Percentiles rank a stretch among this genome's conserved stretches.
These are phyloP conservation scores for Pseudozyma pruni DNA, from an alignment of 1,284 basidiomycete genomes.

Conservation along the genomic window DNA sequence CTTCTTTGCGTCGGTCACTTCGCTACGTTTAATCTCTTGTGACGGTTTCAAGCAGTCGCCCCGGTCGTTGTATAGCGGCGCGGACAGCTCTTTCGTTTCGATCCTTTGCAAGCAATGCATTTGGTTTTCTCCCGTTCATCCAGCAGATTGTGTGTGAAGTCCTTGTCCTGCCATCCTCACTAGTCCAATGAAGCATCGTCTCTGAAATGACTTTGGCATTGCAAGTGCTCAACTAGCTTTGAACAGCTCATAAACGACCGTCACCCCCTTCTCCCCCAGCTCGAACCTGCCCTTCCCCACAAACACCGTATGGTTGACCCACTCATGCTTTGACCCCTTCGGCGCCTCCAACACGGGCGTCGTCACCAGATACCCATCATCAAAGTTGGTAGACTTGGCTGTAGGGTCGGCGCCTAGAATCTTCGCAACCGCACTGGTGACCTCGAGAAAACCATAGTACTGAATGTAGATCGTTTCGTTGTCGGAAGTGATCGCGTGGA, in stretches of 20 bases:
- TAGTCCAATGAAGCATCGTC: no score
- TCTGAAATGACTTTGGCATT: no score
- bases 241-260: conserved; percentile 4
- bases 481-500: conserved; percentile 30
- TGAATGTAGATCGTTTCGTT: conserved; percentile 39
- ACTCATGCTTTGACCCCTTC: conserved; percentile 32
- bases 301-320: conserved; percentile 46
- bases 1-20: no score
- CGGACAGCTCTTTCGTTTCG: no score
- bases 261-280: conserved; percentile 11
- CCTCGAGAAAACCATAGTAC: conserved; percentile 35
- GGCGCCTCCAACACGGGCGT: conserved; percentile 37
- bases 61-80: no score
- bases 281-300: conserved; percentile 41
- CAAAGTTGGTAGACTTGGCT: conserved; percentile 39
- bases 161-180: no score
- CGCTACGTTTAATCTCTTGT: no score
- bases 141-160: no score
- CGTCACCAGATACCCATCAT: conserved; percentile 34
- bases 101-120: no score
- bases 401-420: conserved; percentile 24
- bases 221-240: no score
- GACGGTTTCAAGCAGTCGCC: no score
- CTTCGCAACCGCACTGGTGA: conserved; percentile 34
- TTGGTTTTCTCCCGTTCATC: no score